Evolutionary conservation across 1,284 basidiomycete genomes (phyloP), one percentile per base, ranked within the genome.

Genomic region (Sphaerobolus stellatus): DNA sequence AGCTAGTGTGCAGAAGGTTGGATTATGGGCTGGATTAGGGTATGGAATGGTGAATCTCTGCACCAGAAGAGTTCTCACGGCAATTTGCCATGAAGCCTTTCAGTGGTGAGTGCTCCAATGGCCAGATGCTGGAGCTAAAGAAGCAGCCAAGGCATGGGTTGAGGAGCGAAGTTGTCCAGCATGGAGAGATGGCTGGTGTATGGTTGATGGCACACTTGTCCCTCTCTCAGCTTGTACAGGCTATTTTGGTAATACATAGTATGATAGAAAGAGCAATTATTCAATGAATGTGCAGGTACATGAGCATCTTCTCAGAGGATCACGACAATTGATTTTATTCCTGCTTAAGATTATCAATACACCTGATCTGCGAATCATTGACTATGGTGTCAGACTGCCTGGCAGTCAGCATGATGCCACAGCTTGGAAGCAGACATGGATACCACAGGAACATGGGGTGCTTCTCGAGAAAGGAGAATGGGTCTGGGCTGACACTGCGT

Each of bases 401-500:
- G 70, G 71, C 1, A 71, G 69, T 46, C 59, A 60, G 5, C 71
- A 73, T 59, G 67, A 74, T 56, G 45, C 68, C 1, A 62, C 65
- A 4, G 71, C 70, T 2, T 75, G 62, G 59, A 44, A 59, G 28
- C 51, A 64, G 9, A 72, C 71, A 1, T 30, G 52, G 0, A 29
- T 68, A 1, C 51, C 52, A 11, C 14, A 58, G 14, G 56, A 71
- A 11, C 67, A 66, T 53, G 50, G 60, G 0, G 11, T 27, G 1
- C 31, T 70, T 2, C 49, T 74, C 4, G 50, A 61, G 4, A 56
- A 58, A 2, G 58, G 54, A 24, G 67, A 74, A 51, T 74, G 59
- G 48, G 61, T 73, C 1, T 73, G 68, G 66, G 71, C 56, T 5
- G 68, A 74, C 43, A 71, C 68, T 8, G 66, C 71, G 14, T 74